These are phyloP conservation scores for Chlorella sp. DNA, from an alignment of 139 green algal genomes.

Conservation along the genomic window DNA sequence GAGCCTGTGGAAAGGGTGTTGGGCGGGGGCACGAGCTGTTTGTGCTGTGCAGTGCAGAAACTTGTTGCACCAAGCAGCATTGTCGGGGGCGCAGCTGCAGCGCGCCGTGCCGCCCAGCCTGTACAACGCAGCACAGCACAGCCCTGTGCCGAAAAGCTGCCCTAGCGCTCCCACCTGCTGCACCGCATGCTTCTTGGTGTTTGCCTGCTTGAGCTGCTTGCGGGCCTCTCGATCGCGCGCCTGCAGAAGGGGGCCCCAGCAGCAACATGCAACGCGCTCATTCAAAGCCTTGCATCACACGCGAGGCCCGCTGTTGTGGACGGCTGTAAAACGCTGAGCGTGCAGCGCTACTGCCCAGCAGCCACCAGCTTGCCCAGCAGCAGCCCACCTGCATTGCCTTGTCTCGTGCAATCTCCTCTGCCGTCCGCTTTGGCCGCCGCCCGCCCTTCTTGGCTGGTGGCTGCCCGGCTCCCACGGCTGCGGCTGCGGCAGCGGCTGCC, in stretches of 20 bases:
- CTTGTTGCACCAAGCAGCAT: too few species aligned
- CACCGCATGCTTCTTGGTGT: not conserved
- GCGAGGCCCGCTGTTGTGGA: too few species aligned
- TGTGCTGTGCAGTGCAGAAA: too few species aligned
- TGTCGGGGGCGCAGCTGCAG: too few species aligned
- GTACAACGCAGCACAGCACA: too few species aligned
- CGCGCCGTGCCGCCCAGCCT: too few species aligned
- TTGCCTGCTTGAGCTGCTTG: not conserved
- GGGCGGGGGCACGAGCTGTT: not conserved
- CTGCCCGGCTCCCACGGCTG: not conserved
- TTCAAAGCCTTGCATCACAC: too few species aligned
- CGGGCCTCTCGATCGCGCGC: not conserved
- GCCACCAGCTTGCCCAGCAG: too few species aligned
- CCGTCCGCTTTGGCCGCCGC: not conserved
- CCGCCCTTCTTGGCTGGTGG: slow-evolving; percentile 1
- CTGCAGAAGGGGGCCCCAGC: not conserved
- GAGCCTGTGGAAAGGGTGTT: not conserved
- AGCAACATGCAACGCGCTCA: too few species aligned
- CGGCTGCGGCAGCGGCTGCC: not conserved
- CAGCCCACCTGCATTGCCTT: slow-evolving; percentile 12
- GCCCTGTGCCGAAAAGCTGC: too few species aligned
- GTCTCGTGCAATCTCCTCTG: slow-evolving; percentile 13
- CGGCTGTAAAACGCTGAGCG: too few species aligned
- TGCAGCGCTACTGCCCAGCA: too few species aligned
- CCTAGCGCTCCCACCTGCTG: slow-evolving; percentile 1